Conservation (phyloP, 257 asterid genomes). For the Ilex aquifolium region DNA sequence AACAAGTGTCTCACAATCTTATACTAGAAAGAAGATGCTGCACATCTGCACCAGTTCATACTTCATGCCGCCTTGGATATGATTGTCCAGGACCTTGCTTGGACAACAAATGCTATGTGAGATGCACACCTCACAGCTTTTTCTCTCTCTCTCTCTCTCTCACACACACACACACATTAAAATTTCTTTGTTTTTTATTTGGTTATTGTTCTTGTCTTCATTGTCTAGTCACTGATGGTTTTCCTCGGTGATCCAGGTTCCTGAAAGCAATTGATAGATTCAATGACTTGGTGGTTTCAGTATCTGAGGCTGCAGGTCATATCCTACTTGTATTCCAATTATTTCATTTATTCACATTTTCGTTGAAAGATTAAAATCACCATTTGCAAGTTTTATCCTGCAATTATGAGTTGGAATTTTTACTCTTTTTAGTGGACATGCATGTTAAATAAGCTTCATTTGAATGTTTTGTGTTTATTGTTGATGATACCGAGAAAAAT, state of each 20-base stretch:
- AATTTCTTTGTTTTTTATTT: too few relatives aligned
- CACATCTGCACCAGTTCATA: conserved; percentile 94
- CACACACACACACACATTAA: too few relatives aligned
- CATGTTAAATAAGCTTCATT: too few relatives aligned
- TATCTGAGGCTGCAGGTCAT: conserved; percentile 97
- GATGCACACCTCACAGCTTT: conserved; percentile 20
- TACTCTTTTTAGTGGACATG: too few relatives aligned
- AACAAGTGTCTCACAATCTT: not conserved
- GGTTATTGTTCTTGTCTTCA: too few relatives aligned
- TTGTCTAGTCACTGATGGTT: conserved; percentile 8
- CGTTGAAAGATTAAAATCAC: not conserved
- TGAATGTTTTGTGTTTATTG: too few relatives aligned
- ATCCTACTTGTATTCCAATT: conserved; percentile 43
- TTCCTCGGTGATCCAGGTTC: conserved; percentile 47
- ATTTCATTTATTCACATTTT: not conserved
- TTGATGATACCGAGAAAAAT: too few relatives aligned
- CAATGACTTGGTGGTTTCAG: conserved; percentile 91
- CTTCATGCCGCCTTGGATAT: conserved; percentile 91
- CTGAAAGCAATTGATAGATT: conserved; percentile 74
- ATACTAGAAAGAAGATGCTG: conserved; percentile 87
- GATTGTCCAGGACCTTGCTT: conserved; percentile 89
- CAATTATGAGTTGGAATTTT: too few relatives aligned
- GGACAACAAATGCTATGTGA: conserved; percentile 98
- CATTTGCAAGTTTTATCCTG: not conserved
- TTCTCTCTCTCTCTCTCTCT: not conserved